Evolutionary conservation across 2,329 filamentous ascomycete species (phyloP).

Genomic region (Emydomyces testavorans): DNA sequence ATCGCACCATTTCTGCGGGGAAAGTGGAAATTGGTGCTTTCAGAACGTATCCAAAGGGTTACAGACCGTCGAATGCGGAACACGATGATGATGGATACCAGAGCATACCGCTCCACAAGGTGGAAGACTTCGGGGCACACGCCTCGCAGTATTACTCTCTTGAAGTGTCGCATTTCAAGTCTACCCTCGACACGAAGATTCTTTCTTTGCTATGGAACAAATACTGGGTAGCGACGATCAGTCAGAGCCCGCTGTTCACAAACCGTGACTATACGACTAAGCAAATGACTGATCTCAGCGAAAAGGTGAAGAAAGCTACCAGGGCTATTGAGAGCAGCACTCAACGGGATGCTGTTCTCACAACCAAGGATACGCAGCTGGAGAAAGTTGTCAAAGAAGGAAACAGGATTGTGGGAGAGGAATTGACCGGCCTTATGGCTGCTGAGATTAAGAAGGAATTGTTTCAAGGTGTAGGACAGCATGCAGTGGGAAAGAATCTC

Average conservation of each 20-base stretch:
- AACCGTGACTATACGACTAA: slow-evolving; percentile 89
- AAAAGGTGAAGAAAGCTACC: slow-evolving; percentile 62
- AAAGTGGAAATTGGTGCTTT: slow-evolving; percentile 98
- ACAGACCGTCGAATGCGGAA: slow-evolving; percentile 46
- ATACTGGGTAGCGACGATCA: slow-evolving; percentile 78
- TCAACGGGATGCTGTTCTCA: slow-evolving; percentile 18
- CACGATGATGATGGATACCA: slow-evolving; percentile 34
- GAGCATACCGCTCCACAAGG: slow-evolving; percentile 81
- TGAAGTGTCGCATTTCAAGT: slow-evolving; percentile 90
- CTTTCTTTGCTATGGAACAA: slow-evolving; percentile 94
- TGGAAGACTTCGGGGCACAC: slow-evolving; percentile 91
- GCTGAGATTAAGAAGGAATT: slow-evolving; percentile 43
- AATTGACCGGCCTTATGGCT: slow-evolving; percentile 37
- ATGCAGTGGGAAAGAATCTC: not conserved
- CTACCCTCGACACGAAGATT: slow-evolving; percentile 73
- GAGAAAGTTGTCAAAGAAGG: slow-evolving; percentile 47
- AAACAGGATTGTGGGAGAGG: slow-evolving; percentile 47
- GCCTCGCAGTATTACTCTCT: slow-evolving; percentile 81
- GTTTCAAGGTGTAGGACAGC: slow-evolving; percentile 33
- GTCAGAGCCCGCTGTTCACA: slow-evolving; percentile 76
- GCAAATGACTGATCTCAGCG: slow-evolving; percentile 77
- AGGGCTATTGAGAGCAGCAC: slow-evolving; percentile 26
- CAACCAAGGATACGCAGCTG: slow-evolving; percentile 36
- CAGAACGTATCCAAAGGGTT: slow-evolving; percentile 69
- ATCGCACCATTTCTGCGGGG: slow-evolving; percentile 84